phyloP scores from a whole-genome alignment of 2,329 filamentous ascomycete genomes.

The Aureobasidium musti region DNA sequence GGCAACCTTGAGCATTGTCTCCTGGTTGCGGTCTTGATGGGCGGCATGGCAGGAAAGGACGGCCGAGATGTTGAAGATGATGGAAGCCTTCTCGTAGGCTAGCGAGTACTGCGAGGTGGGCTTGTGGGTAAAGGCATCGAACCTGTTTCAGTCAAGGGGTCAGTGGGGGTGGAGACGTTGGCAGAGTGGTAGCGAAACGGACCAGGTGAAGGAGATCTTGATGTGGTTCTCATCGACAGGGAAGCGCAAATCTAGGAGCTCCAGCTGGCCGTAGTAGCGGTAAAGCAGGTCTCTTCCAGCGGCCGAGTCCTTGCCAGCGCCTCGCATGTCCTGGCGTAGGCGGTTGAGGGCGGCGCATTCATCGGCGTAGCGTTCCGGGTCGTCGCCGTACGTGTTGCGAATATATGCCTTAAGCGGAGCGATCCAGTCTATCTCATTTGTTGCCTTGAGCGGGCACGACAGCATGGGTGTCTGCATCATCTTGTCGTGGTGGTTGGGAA shows the following conservation, averaged over 20 bases:
- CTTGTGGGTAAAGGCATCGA: slow-evolving; percentile 99
- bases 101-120: slow-evolving; percentile 95
- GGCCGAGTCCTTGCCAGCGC: slow-evolving; percentile 93
- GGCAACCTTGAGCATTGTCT: slow-evolving; percentile 89
- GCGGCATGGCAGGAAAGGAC: slow-evolving; percentile 95
- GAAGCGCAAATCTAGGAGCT: slow-evolving; percentile 90
- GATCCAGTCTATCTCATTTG: slow-evolving; percentile 99
- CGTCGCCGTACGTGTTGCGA: slow-evolving; percentile 88
- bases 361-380: slow-evolving; percentile 92
- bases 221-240: slow-evolving; percentile 99
- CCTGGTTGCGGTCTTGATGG: slow-evolving; percentile 86
- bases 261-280: slow-evolving; percentile 95
- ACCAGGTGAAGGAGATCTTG: slow-evolving; percentile 99
- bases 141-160: slow-evolving; percentile 60
- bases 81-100: slow-evolving; percentile 96
- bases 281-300: slow-evolving; percentile 92
- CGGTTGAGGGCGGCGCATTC: slow-evolving; percentile 94
- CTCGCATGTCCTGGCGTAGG: slow-evolving; percentile 95
- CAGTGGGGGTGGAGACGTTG: neutral
- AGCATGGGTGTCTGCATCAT: slow-evolving; percentile 88
- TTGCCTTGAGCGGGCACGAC: slow-evolving; percentile 85
- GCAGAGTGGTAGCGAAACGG: slow-evolving; percentile 37
- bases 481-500: neutral
- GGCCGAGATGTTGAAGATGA: slow-evolving; percentile 99
- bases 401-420: slow-evolving; percentile 91